Percentiles rank a stretch among this genome's conserved stretches.
Conservation (phyloP, 257 asterid species). For the Coffea canephora region DNA sequence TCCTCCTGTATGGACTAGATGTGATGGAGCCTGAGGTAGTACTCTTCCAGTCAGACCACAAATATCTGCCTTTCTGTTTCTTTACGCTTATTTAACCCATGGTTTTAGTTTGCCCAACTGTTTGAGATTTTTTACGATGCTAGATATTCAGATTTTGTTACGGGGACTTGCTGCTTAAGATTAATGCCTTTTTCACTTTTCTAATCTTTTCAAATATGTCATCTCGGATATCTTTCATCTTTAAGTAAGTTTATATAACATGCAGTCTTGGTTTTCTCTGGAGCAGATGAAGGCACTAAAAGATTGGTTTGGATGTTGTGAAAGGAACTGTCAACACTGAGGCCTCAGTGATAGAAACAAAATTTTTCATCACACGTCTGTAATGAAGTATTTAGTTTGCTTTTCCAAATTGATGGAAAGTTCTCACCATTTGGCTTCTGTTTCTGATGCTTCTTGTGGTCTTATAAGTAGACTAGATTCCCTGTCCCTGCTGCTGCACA, state of each 20-base stretch:
- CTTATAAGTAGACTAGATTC: not conserved
- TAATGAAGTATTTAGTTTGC: conserved; percentile 35
- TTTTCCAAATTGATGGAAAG: not conserved
- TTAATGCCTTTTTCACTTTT: not conserved
- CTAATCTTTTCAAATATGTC: not conserved
- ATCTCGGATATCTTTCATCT: not conserved
- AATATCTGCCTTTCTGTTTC: not conserved
- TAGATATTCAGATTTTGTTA: not conserved
- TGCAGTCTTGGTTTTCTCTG: conserved; percentile 17
- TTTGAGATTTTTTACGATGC: not conserved
- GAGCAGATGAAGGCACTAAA: conserved; percentile 92
- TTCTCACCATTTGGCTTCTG: not conserved
- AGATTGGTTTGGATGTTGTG: conserved; percentile 87
- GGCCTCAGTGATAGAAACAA: conserved; percentile 70
- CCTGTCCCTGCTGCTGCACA: not conserved
- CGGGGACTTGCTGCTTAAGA: not conserved
- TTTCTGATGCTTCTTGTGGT: not conserved
- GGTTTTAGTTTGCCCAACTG: not conserved
- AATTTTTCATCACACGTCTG: conserved; percentile 67
- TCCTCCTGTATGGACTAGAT: not conserved
- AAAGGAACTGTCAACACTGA: conserved; percentile 91
- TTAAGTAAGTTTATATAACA: conserved; percentile 5
- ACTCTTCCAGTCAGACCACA: not conserved
- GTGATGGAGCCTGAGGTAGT: not conserved
- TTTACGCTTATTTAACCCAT: not conserved